These are phyloP conservation scores for Chlorencoelia australis DNA, from an alignment of 2,329 filamentous ascomycete genomes.

Conservation along the genomic window DNA sequence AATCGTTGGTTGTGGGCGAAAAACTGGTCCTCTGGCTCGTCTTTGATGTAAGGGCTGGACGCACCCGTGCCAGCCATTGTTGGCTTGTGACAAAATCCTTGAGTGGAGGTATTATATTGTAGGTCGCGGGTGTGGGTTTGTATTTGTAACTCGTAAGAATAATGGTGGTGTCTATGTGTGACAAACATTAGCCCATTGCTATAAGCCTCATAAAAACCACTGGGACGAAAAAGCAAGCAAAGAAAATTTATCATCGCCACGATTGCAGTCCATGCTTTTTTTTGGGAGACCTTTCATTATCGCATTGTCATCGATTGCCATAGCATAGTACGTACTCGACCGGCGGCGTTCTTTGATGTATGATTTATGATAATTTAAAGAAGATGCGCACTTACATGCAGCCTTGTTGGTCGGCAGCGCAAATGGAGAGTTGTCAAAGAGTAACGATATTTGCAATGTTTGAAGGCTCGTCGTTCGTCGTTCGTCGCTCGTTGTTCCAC, in stretches of 20 bases:
- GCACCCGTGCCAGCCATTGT: constrained; percentile 28
- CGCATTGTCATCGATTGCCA: no score
- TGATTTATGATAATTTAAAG: constrained; percentile 8
- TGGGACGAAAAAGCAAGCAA: constrained; percentile 13
- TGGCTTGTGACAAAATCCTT: constrained; percentile 14
- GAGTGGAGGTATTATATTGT: constrained; percentile 9
- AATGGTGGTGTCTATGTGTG: constrained; percentile 17
- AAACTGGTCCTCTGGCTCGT: constrained; percentile 53
- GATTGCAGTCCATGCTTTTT: no score
- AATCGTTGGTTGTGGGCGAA: constrained; percentile 31
- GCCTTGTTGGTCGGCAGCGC: no score
- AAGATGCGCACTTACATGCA: constrained; percentile 16
- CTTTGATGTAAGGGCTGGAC: constrained; percentile 54
- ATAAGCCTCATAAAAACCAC: constrained; percentile 9
- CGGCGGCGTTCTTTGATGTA: no score
- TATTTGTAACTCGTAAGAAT: constrained; percentile 7
- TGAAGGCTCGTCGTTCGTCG: no score
- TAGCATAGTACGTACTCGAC: no score
- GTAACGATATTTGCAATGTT: no score
- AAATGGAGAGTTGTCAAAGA: no score
- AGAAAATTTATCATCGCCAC: no score
- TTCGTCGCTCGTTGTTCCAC: not conserved
- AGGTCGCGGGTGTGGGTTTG: constrained; percentile 12
- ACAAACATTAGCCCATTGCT: constrained; percentile 23
- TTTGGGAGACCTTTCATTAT: no score